Evolutionary conservation across 1,139 yeast genomes (phyloP), one percentile per base, ranked within the genome.

Genomic region (Neolecta irregularis): DNA sequence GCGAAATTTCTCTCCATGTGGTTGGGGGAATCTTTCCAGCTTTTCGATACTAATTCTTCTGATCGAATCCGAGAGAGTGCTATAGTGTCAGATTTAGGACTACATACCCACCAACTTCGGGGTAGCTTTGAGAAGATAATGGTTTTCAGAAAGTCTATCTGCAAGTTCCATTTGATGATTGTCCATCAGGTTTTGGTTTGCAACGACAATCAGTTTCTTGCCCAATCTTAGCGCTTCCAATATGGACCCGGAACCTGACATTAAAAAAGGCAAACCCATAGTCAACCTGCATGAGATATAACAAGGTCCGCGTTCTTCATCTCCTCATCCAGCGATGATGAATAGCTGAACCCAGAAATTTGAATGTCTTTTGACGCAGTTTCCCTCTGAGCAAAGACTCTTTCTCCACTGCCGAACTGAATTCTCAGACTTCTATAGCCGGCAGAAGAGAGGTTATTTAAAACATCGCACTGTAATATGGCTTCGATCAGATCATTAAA

Each of bases 131-230:
- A 40, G 20, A 16, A 69, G 47, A 38, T 62, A 56, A 1, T 59
- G 57, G 22, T 51, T 41, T 4, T 48, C 41, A 15, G 57, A 61
- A 41, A 80, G 66, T 41, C 69, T 72, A 6, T 56, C 46, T 0
- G 94, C 92, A 6, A 81, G 73, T 46, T 85, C 92, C 23, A 57
- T 48, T 53, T 88, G 96, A 53, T 88, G 98, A 52, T 81, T 79
- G 50, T 80, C 81, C 85, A 81, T 76, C 17, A 88, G 61, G 4
- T 53, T 45, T n/a, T 67, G 64, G 53, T 88, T 88, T 8, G 73
- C 69, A 23, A 81, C 75, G 4, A 76, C 88, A 3, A 85, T 58
- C 37, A 85, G 57, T n/a, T 24, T 35, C 23, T 43, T 43, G 24
- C 34, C 30, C 12, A 36, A 32, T 16, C 85, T 61, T 26, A 80